Conservation (phyloP, 768 basidiomycete species). For the Suillus fuscotomentosus region DNA sequence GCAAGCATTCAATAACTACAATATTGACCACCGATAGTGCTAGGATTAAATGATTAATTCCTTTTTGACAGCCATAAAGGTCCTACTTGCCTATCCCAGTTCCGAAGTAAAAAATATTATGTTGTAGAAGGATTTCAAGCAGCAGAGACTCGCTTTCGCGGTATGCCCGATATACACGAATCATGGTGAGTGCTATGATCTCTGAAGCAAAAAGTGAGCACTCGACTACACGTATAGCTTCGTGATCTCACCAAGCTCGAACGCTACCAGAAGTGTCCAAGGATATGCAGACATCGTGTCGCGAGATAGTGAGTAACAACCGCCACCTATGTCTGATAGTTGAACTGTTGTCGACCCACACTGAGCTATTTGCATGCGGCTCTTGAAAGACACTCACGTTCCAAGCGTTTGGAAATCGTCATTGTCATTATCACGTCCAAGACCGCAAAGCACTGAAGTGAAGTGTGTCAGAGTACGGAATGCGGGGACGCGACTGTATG, state of each 20-base stretch:
- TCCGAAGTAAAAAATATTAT: background rate
- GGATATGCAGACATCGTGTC: background rate
- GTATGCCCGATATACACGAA: background rate
- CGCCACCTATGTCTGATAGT: background rate
- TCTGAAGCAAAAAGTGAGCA: background rate
- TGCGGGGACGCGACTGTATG: background rate
- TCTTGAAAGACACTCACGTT: background rate
- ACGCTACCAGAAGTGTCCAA: slow-evolving; percentile 1
- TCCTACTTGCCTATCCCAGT: background rate
- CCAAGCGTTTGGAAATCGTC: background rate
- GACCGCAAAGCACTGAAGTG: background rate
- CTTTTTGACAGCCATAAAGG: background rate
- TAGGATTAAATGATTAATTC: background rate
- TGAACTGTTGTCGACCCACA: background rate
- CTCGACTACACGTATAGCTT: background rate
- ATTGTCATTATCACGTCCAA: background rate
- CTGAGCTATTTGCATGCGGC: background rate
- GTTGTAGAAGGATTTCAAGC: background rate
- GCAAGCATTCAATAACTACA: background rate
- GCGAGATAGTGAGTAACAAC: background rate
- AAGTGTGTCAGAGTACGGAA: background rate
- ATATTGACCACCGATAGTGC: background rate
- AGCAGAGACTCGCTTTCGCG: background rate
- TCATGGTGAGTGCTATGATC: background rate
- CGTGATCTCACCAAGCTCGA: background rate